Conservation (phyloP, 768 basidiomycete genomes). For the Lactarius indigo region DNA sequence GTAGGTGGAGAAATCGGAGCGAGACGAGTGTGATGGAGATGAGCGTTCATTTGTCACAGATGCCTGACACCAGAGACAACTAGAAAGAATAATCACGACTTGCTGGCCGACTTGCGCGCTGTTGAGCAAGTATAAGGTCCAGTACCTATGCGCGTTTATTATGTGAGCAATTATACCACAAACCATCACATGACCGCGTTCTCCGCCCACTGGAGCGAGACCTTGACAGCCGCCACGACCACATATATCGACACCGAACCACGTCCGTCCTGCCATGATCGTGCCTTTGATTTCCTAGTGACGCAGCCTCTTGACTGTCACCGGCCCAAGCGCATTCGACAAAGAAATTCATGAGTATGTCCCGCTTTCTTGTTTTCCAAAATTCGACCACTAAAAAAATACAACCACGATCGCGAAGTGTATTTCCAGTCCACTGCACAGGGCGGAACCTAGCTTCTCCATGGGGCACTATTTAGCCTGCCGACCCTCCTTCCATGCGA, state of each 20-base stretch:
- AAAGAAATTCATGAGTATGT: constrained; percentile 76
- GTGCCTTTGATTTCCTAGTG: too few relatives aligned
- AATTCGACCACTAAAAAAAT: neutral
- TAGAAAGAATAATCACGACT: neutral
- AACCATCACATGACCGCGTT: neutral
- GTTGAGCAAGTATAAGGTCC: neutral
- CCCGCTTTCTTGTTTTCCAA: neutral
- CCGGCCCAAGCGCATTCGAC: constrained; percentile 80
- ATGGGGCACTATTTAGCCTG: constrained; percentile 76
- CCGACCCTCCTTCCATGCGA: constrained; percentile 75
- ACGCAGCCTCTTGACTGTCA: too few relatives aligned
- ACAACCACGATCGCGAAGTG: constrained; percentile 72
- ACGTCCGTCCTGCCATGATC: too few relatives aligned
- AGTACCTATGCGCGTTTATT: too few relatives aligned
- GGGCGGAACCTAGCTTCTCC: constrained; percentile 77
- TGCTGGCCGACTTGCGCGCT: constrained; percentile 4
- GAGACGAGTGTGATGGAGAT: constrained; percentile 16
- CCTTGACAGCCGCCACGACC: too few relatives aligned
- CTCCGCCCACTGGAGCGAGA: too few relatives aligned
- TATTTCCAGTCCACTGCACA: constrained; percentile 76
- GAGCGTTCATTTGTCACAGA: constrained; percentile 23
- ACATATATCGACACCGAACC: too few relatives aligned
- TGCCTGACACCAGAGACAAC: constrained; percentile 27
- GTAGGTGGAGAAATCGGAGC: constrained; percentile 25
- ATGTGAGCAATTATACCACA: neutral